phyloP scores from a whole-genome alignment of 2,329 filamentous ascomycete genomes.

The Fusarium caatingaense region DNA sequence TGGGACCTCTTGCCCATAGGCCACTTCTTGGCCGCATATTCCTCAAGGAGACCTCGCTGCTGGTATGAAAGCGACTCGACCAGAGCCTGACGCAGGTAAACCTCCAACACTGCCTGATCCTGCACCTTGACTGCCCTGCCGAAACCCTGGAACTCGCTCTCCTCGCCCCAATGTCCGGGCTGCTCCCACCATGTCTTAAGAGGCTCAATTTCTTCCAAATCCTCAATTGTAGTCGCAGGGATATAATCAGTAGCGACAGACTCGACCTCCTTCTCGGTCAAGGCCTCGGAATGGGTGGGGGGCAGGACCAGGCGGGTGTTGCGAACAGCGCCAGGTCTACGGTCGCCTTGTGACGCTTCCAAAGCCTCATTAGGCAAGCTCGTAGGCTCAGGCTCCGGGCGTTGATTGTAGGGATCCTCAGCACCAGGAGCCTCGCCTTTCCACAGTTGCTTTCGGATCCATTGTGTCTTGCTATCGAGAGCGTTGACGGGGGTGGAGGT shows the following conservation, averaged over 20 bases:
- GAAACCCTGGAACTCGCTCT: conserved; percentile 60
- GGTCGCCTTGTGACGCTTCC: conserved; percentile 38
- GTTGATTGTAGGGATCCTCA: conserved; percentile 55
- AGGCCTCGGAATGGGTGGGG: conserved; percentile 50
- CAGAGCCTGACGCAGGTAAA: conserved; percentile 62
- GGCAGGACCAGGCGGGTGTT: conserved; percentile 51
- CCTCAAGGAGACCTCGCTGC: conserved; percentile 46
- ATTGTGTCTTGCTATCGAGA: conserved; percentile 50
- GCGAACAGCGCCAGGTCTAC: conserved; percentile 44
- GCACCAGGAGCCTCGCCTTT: conserved; percentile 54
- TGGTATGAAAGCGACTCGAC: conserved; percentile 62
- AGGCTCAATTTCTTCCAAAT: conserved; percentile 60
- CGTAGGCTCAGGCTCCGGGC: conserved; percentile 44
- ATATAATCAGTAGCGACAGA: conserved; percentile 55
- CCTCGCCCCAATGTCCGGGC: conserved; percentile 62
- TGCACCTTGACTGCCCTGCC: conserved; percentile 53
- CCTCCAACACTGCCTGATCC: conserved; percentile 60
- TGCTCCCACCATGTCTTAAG: conserved; percentile 66
- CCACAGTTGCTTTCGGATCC: conserved; percentile 56
- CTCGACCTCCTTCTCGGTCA: conserved; percentile 48
- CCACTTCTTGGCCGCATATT: conserved; percentile 52
- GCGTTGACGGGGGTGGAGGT: conserved; percentile 48
- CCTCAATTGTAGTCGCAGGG: conserved; percentile 59
- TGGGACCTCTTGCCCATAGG: conserved; percentile 48
- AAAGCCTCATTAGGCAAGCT: conserved; percentile 50